phyloP scores from a whole-genome alignment of 768 basidiomycete genomes.

The Amanita phalloides region DNA sequence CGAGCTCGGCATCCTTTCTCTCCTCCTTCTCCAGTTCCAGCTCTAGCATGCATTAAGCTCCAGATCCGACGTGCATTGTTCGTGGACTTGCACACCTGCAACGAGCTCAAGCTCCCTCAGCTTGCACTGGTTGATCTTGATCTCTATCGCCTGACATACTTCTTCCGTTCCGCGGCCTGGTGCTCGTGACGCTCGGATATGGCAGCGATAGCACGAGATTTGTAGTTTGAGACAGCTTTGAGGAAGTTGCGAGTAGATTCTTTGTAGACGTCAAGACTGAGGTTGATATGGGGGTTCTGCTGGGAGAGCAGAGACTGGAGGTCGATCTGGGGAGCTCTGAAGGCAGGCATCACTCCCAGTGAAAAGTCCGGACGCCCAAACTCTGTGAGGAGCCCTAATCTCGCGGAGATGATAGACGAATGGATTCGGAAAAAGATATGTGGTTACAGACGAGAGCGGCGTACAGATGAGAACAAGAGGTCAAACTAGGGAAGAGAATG shows the following conservation, averaged over 20 bases:
- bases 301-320: slow-evolving; percentile 46
- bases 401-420: too few species aligned
- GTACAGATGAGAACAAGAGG: too few species aligned
- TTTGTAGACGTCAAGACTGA: slow-evolving; percentile 50
- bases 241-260: slow-evolving; percentile 62
- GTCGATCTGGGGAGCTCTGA: slow-evolving; percentile 48
- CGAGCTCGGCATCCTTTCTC: slow-evolving; percentile 55
- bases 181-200: slow-evolving; percentile 57
- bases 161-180: slow-evolving; percentile 54
- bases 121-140: slow-evolving; percentile 68
- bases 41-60: slow-evolving; percentile 23
- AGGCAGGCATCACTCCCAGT: slow-evolving; percentile 2
- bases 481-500: too few species aligned
- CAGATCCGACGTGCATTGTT: neutral
- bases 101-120: slow-evolving; percentile 71
- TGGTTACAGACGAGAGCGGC: too few species aligned
- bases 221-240: slow-evolving; percentile 62
- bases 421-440: too few species aligned
- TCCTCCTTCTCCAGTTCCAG: slow-evolving; percentile 66
- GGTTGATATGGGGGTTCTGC: slow-evolving; percentile 51
- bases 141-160: slow-evolving; percentile 48
- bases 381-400: too few species aligned
- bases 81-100: slow-evolving; percentile 35
- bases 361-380: too few species aligned
- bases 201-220: slow-evolving; percentile 55